Evolutionary conservation across 148 eudicot genomes (phyloP).

Genomic region (Nyssa sinensis): DNA sequence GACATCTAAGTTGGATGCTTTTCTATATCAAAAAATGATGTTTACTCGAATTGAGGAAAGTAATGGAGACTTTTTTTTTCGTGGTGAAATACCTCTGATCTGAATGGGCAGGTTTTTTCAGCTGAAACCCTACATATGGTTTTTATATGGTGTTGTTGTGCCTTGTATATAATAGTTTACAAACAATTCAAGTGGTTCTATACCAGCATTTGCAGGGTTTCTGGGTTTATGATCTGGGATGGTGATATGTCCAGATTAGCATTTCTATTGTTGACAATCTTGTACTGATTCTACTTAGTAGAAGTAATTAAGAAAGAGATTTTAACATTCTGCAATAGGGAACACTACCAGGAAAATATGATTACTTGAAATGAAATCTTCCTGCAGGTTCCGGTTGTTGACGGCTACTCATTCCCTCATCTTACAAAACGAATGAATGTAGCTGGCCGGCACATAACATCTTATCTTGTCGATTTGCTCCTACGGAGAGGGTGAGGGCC

Average conservation of each 20-base stretch:
- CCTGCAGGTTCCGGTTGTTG: conserved; percentile 99
- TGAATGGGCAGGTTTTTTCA: neutral
- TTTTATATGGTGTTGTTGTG: neutral
- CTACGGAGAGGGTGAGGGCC: conserved; percentile 83
- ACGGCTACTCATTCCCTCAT: conserved; percentile 99
- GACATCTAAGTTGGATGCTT: neutral
- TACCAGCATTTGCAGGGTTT: neutral
- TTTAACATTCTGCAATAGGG: neutral
- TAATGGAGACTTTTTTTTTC: neutral
- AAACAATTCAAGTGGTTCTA: neutral
- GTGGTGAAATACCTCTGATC: neutral
- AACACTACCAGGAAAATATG: neutral
- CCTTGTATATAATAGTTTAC: neutral
- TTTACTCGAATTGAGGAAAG: neutral
- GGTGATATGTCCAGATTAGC: neutral
- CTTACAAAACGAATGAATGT: conserved; percentile 99
- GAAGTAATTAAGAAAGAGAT: neutral
- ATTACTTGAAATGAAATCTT: conserved; percentile 11
- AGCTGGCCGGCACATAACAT: conserved; percentile 95
- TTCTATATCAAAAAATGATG: neutral
- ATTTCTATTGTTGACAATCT: neutral
- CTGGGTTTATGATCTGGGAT: neutral
- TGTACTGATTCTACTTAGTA: neutral
- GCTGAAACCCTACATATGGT: neutral
- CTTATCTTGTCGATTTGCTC: conserved; percentile 94